A percentile compares a stretch with the other conserved stretches of the same genome.
Conservation (phyloP, 1,284 basidiomycete species). For the Leccinum angustisporum region DNA sequence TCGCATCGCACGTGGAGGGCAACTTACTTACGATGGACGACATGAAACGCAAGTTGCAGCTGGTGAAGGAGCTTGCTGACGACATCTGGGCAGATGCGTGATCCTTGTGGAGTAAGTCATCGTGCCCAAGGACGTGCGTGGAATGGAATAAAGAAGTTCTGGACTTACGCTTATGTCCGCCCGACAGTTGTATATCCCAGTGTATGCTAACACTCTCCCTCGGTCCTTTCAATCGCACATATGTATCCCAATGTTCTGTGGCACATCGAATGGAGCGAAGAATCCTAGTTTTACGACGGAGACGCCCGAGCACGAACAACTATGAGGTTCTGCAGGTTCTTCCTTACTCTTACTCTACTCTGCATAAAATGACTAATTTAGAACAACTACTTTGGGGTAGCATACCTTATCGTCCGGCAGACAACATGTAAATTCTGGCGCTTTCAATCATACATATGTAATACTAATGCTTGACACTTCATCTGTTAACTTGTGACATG, state of each 20-base stretch:
- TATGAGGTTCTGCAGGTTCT: too few species aligned
- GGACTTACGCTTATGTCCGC: background rate
- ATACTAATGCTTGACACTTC: too few species aligned
- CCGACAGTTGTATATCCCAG: background rate
- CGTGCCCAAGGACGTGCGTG: background rate
- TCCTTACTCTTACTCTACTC: too few species aligned
- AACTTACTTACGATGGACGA: constrained; percentile 11
- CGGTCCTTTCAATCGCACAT: background rate
- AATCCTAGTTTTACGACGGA: too few species aligned
- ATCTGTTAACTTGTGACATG: too few species aligned
- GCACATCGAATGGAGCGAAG: too few species aligned
- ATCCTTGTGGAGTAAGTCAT: constrained; percentile 1
- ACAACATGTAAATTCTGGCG: background rate
- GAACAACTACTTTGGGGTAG: too few species aligned
- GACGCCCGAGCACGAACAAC: too few species aligned
- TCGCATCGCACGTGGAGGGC: constrained; percentile 45
- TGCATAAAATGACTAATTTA: too few species aligned
- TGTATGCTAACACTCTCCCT: background rate
- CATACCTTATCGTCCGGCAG: too few species aligned
- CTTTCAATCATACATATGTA: background rate
- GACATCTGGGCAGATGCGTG: constrained; percentile 28
- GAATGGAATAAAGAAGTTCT: background rate
- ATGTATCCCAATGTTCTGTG: background rate
- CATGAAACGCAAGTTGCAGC: constrained; percentile 26
- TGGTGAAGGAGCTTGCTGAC: constrained; percentile 26